A percentile compares a stretch with the other conserved stretches of the same genome.
Conservation (phyloP, 2,329 filamentous ascomycete genomes). For the Emmonsia crescens region DNA sequence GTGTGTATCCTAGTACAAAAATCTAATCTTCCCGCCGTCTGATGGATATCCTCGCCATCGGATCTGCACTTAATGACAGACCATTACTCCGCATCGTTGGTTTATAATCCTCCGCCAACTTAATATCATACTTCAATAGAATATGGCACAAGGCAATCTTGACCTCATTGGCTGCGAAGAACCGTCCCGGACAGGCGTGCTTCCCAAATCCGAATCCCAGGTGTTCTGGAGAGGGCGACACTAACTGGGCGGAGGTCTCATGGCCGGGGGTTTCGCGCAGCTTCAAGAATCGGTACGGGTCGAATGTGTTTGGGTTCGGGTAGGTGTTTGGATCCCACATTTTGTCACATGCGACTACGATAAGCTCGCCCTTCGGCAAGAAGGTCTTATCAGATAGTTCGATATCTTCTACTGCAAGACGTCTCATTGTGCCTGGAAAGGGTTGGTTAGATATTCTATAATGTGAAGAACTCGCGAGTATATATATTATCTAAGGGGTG, state of each 20-base stretch:
- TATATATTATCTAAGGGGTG: conserved; percentile 1
- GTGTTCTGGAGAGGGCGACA: conserved; percentile 10
- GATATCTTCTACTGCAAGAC: conserved; percentile 8
- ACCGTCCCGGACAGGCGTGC: conserved; percentile 26
- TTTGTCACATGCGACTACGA: conserved; percentile 9
- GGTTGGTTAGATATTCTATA: conserved; percentile 6
- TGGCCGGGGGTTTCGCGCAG: conserved; percentile 7
- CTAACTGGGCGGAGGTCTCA: conserved; percentile 10
- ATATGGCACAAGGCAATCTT: conserved; percentile 25
- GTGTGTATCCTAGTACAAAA: background rate
- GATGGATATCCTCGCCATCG: background rate
- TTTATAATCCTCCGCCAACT: conserved; percentile 13
- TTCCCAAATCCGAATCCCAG: conserved; percentile 21
- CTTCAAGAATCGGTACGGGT: conserved; percentile 13
- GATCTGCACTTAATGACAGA: background rate
- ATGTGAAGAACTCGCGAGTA: too few relatives aligned
- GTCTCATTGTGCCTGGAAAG: conserved; percentile 8
- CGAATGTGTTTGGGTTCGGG: conserved; percentile 11
- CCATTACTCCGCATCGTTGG: conserved; percentile 1
- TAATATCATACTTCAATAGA: conserved; percentile 25
- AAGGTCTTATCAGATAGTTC: conserved; percentile 12
- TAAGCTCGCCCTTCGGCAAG: conserved; percentile 11
- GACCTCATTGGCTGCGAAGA: conserved; percentile 25
- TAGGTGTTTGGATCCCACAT: conserved; percentile 14
- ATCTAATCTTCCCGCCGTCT: background rate